Evolutionary conservation across 345 rosid genomes (phyloP).

Genomic region (Hibiscus mutabilis): DNA sequence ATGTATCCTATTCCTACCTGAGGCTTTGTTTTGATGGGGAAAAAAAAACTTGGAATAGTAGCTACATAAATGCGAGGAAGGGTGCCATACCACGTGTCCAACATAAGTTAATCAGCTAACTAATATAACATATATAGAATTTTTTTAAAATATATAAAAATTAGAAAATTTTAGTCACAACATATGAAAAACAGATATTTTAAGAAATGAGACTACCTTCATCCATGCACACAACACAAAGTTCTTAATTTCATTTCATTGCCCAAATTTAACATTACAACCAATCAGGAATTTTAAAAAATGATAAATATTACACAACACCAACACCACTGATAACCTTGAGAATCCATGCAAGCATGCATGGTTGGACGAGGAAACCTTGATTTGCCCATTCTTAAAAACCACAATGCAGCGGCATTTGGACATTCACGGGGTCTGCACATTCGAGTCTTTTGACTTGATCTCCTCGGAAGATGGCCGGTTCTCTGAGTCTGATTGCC

Average conservation of each 20-base stretch:
- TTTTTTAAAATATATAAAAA: no score
- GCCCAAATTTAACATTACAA: slow-evolving; percentile 5
- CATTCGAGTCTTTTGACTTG: slow-evolving; percentile 65
- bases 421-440: slow-evolving; percentile 51
- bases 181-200: no score
- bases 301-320: background rate
- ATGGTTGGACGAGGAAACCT: background rate
- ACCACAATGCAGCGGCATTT: background rate
- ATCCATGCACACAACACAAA: background rate
- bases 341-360: background rate
- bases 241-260: background rate
- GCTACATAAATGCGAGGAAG: no score
- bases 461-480: slow-evolving; percentile 79
- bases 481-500: slow-evolving; percentile 71
- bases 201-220: no score
- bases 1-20: no score
- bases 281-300: background rate
- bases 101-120: no score
- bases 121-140: no score
- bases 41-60: no score
- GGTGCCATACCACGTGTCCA: no score
- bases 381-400: background rate
- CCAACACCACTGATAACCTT: background rate
- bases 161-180: no score
- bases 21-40: no score